Conservation (phyloP, 1,284 basidiomycete species). For the Cystobasidium slooffiae region DNA sequence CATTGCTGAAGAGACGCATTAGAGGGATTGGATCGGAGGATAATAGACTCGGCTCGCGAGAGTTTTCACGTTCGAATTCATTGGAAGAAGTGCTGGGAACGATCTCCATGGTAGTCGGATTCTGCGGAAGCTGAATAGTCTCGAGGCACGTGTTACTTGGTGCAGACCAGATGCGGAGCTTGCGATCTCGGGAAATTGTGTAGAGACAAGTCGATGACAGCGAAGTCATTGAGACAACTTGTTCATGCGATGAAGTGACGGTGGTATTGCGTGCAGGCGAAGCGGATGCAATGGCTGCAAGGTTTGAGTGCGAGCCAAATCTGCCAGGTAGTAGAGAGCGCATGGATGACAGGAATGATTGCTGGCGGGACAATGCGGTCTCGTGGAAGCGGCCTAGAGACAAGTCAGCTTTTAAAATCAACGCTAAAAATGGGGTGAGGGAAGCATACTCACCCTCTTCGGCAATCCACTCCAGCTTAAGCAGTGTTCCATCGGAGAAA, state of each 20-base stretch:
- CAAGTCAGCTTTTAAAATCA: constrained; percentile 52
- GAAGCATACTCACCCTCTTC: constrained; percentile 46
- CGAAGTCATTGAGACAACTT: constrained; percentile 36
- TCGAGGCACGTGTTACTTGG: constrained; percentile 56
- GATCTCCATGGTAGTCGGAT: constrained; percentile 47
- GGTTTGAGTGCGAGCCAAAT: constrained; percentile 15
- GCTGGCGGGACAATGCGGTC: constrained; percentile 67
- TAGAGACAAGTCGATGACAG: constrained; percentile 66
- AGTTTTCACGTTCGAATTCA: constrained; percentile 6
- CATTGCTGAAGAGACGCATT: constrained; percentile 53
- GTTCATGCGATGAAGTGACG: constrained; percentile 50
- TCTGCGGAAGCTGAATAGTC: constrained; percentile 55
- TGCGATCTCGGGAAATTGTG: constrained; percentile 85
- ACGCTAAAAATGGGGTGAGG: background rate
- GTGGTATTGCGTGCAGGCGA: constrained; percentile 66
- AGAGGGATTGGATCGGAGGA: constrained; percentile 39
- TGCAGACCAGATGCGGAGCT: constrained; percentile 75
- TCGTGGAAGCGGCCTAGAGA: constrained; percentile 64
- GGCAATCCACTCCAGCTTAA: constrained; percentile 65
- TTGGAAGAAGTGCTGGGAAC: constrained; percentile 17
- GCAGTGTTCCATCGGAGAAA: constrained; percentile 67
- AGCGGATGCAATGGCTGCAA: constrained; percentile 44
- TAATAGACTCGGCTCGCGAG: background rate
- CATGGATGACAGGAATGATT: constrained; percentile 66
- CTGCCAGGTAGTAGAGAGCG: constrained; percentile 57